Conservation (phyloP, 495 filamentous ascomycete genomes). For the Talaromyces trachyspermus region DNA sequence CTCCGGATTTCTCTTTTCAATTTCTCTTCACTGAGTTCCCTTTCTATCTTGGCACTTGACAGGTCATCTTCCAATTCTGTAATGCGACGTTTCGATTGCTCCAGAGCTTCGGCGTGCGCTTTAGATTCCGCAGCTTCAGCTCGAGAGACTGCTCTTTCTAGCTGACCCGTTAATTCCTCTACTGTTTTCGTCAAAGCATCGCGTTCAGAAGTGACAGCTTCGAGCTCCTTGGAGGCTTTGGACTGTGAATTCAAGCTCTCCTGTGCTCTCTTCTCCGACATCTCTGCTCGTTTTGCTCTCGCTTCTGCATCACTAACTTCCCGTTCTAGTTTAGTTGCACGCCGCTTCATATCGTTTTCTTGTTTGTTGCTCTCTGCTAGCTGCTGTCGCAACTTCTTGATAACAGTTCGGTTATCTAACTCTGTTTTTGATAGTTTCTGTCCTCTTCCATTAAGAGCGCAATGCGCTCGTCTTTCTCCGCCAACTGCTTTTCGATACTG, state of each 20-base stretch:
- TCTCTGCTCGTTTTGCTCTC: slow-evolving; percentile 55
- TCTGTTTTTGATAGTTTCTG: slow-evolving; percentile 82
- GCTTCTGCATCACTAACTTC: slow-evolving; percentile 51
- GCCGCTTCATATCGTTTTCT: slow-evolving; percentile 39
- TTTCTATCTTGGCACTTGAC: slow-evolving; percentile 65
- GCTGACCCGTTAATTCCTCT: slow-evolving; percentile 58
- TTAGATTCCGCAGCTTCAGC: slow-evolving; percentile 61
- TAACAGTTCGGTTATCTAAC: slow-evolving; percentile 68
- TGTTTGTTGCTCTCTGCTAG: slow-evolving; percentile 46
- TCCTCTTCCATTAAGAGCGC: slow-evolving; percentile 82
- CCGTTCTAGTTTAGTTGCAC: slow-evolving; percentile 59
- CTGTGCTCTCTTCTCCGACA: slow-evolving; percentile 55
- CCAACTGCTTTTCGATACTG: slow-evolving; percentile 65
- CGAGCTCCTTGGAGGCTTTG: slow-evolving; percentile 65
- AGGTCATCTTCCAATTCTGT: slow-evolving; percentile 68
- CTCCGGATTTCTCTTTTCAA: slow-evolving; percentile 61
- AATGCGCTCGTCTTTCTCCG: slow-evolving; percentile 86
- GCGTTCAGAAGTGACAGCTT: slow-evolving; percentile 55
- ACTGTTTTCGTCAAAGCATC: slow-evolving; percentile 60
- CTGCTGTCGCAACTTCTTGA: slow-evolving; percentile 79
- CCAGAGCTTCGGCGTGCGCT: slow-evolving; percentile 59
- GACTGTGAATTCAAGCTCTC: slow-evolving; percentile 59
- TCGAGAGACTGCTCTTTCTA: slow-evolving; percentile 59
- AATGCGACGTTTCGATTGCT: slow-evolving; percentile 58
- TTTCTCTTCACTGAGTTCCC: slow-evolving; percentile 62